Conservation (phyloP, 108 stramenopile genomes). For the Pseudonitzschia pungens region DNA sequence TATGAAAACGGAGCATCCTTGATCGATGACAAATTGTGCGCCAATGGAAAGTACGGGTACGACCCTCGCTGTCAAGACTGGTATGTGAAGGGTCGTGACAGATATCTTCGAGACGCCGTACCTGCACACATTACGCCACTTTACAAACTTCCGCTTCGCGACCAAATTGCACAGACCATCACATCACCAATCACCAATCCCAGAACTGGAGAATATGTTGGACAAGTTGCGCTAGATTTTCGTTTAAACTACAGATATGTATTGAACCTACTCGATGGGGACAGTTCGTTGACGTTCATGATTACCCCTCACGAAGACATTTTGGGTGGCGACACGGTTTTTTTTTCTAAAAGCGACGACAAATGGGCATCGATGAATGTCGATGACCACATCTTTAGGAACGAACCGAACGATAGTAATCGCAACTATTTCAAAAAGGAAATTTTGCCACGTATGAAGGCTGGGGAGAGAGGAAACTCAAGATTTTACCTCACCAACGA, state of each 20-base stretch:
- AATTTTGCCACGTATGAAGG: constrained; percentile 33
- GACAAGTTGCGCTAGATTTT: constrained; percentile 2
- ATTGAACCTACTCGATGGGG: neutral
- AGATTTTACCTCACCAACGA: constrained; percentile 13
- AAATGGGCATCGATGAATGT: constrained; percentile 16
- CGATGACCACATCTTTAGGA: constrained; percentile 26
- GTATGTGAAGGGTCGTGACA: constrained; percentile 23
- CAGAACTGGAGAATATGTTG: constrained; percentile 23
- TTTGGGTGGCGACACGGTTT: constrained; percentile 35
- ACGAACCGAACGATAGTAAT: constrained; percentile 10
- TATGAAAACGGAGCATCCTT: constrained; percentile 45
- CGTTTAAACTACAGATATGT: neutral
- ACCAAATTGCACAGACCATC: constrained; percentile 17
- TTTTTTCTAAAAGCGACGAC: constrained; percentile 27
- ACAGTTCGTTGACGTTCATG: constrained; percentile 25
- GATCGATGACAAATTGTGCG: constrained; percentile 47
- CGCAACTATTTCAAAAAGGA: constrained; percentile 19
- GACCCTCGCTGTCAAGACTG: constrained; percentile 48
- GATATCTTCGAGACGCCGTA: constrained; percentile 1
- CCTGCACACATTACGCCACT: constrained; percentile 25
- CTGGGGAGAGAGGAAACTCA: constrained; percentile 13
- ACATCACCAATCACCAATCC: constrained; percentile 32
- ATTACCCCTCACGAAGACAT: constrained; percentile 40
- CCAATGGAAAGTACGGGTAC: constrained; percentile 54
- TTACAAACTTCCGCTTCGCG: constrained; percentile 11